Conservation (phyloP, 176 grass and related monocot genomes). For the Echinochloa phyllopogon region DNA sequence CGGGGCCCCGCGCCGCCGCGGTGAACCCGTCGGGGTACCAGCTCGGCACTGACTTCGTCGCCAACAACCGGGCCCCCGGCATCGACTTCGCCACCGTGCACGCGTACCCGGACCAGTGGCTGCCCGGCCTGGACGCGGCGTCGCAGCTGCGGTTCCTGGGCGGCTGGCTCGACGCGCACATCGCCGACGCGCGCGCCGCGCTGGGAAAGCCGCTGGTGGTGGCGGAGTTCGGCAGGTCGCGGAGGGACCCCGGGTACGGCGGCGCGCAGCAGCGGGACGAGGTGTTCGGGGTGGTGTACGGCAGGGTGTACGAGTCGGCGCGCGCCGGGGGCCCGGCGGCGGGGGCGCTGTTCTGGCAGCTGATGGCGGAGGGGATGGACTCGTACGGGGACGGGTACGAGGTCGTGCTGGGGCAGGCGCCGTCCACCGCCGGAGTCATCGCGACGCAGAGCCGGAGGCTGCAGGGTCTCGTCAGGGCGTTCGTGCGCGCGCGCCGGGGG, state of each 20-base stretch:
- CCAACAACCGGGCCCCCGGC: constrained; percentile 70
- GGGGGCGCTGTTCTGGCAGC: constrained; percentile 92
- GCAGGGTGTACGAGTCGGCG: constrained; percentile 77
- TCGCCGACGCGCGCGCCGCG: constrained; percentile 57
- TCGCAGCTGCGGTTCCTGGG: constrained; percentile 69
- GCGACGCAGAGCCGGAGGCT: constrained; percentile 59
- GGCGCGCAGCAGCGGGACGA: constrained; percentile 69
- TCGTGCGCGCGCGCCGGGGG: constrained; percentile 43
- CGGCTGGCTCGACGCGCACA: constrained; percentile 78
- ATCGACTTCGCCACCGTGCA: constrained; percentile 97
- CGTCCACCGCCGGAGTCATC: constrained; percentile 75
- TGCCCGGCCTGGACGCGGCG: constrained; percentile 47
- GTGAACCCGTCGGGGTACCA: constrained; percentile 64
- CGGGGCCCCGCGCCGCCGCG: constrained; percentile 18
- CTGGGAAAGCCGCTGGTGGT: constrained; percentile 83
- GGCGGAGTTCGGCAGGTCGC: constrained; percentile 84
- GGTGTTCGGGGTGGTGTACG: constrained; percentile 67
- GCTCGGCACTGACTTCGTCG: constrained; percentile 93
- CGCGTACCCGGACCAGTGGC: constrained; percentile 97
- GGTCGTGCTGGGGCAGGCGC: constrained; percentile 61
- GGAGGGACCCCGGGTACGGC: constrained; percentile 72
- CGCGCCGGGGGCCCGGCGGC: constrained; percentile 52
- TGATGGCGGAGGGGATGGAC: constrained; percentile 81
- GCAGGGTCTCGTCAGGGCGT: constrained; percentile 50
- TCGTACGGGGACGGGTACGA: constrained; percentile 87